Base-by-base conservation (phyloP, 176 grass and related monocot species). In the sorghum (Sorghum bicolor) region DNA sequence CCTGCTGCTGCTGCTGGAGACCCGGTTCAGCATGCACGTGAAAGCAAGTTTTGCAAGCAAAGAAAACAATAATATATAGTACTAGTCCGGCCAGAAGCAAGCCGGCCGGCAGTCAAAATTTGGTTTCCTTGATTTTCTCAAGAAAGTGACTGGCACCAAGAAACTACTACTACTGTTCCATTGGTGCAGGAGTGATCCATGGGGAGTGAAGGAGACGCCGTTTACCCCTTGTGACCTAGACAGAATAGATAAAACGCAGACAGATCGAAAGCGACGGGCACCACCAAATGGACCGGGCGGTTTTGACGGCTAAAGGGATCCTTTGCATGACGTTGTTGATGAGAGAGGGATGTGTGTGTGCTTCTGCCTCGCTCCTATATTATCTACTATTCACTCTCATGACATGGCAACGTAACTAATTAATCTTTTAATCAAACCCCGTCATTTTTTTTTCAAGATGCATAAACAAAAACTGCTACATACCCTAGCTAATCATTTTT, bases 251-350 rank as follows among this genome's bases (percentile, higher is more conserved):
- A 66, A 72, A 72, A 66, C 41, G 26, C 11, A 14, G 20, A 20
- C 15, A 6, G 20, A 64, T 22, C 4, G 88, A 86, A 86, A 89
- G 83, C 73, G 83, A 86, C 66, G 28, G 10, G 65, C 55, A 90
- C 34, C 55, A 14, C 28, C 73, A 14, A 86, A 47, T 29, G 70
- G 32, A 32, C n/a, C 15, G 9, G 36, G 4, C 3, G 31, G 10
- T 61, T 68, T 67, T 38, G 45, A 76, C 80, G 72, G 36, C 71
- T 37, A 76, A 48, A 24, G 33, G 5, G 30, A 84, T 68, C 72
- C 53, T 80, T 80, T 81, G 85, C 78, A 87, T 86, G 83, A 86
- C 78, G 64, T 73, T 78, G 83, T 81, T 72, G 83, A 57, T 55
- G 73, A 66, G 74, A 63, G 15, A 72, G 72, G 55, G 22, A 39